A percentile compares a stretch with the other conserved stretches of the same genome.
Conservation (phyloP, 2,329 filamentous ascomycete species). For the Blastomyces emzantsi region DNA sequence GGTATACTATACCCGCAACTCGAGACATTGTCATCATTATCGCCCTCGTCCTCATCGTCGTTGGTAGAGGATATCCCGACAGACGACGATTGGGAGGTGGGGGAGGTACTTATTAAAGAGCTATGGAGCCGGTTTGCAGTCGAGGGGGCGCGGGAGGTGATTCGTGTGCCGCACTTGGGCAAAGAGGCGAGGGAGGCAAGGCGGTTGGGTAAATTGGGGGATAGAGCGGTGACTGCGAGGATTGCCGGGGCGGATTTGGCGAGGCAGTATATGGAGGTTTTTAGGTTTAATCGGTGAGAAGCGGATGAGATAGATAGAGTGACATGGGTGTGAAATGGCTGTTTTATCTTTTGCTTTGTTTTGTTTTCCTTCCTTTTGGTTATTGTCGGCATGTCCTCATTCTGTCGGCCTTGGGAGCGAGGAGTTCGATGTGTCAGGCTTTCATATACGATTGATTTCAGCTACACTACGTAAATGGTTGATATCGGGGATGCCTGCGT, state of each 20-base stretch:
- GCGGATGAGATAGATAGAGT: constrained; percentile 2
- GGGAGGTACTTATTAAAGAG: constrained; percentile 32
- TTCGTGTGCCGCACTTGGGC: constrained; percentile 34
- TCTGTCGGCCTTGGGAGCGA: background rate
- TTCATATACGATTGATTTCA: background rate
- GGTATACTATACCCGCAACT: background rate
- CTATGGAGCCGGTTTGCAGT: constrained; percentile 34
- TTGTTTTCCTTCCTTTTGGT: background rate
- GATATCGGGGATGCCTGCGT: background rate
- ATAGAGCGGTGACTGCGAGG: constrained; percentile 11
- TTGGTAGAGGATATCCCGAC: constrained; percentile 15
- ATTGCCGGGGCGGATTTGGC: constrained; percentile 34
- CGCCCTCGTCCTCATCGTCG: background rate
- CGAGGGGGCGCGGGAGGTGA: constrained; percentile 32
- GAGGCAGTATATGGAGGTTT: constrained; percentile 39
- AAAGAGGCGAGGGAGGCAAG: constrained; percentile 28
- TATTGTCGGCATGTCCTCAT: background rate
- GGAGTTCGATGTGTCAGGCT: background rate
- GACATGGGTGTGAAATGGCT: background rate
- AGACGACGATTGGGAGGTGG: constrained; percentile 32
- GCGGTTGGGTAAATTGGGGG: constrained; percentile 11
- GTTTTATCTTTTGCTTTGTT: background rate
- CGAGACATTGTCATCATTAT: background rate
- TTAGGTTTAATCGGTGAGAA: constrained; percentile 34
- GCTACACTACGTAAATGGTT: background rate